phyloP scores from a whole-genome alignment of 192 early-diverging fungal species.

The Podila epicladia region DNA sequence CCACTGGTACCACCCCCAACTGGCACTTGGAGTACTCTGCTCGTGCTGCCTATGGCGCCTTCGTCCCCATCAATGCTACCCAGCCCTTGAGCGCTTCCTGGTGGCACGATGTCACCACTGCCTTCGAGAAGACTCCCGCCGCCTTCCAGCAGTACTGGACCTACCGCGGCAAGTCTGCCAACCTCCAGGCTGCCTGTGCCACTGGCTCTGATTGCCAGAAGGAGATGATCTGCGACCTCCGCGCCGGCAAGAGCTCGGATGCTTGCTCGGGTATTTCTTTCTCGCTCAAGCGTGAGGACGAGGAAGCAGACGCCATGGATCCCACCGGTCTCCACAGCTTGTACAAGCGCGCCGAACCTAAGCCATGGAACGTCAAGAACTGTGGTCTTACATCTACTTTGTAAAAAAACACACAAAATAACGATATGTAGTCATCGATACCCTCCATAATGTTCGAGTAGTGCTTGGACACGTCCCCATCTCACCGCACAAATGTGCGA shows the following conservation, averaged over 20 bases:
- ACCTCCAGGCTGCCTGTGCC: slow-evolving; percentile 20
- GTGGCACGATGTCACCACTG: slow-evolving; percentile 63
- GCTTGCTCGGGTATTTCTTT: slow-evolving; percentile 21
- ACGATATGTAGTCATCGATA: too few relatives aligned
- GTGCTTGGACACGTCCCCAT: too few relatives aligned
- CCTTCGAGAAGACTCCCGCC: slow-evolving; percentile 47
- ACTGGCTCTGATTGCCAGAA: slow-evolving; percentile 13
- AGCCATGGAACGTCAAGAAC: slow-evolving; percentile 15
- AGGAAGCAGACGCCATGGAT: slow-evolving; percentile 9
- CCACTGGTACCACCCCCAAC: slow-evolving; percentile 38
- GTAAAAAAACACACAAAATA: background rate
- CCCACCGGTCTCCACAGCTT: slow-evolving; percentile 26
- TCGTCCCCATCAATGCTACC: slow-evolving; percentile 19
- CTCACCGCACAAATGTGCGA: too few relatives aligned
- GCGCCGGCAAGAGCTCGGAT: slow-evolving; percentile 47
- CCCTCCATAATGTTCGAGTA: too few relatives aligned
- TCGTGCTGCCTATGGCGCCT: slow-evolving; percentile 50
- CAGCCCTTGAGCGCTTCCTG: slow-evolving; percentile 53
- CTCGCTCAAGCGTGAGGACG: slow-evolving; percentile 21
- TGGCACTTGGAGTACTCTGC: slow-evolving; percentile 67
- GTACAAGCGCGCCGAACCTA: slow-evolving; percentile 31
- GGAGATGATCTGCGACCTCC: slow-evolving; percentile 40
- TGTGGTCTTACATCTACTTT: slow-evolving; percentile 3
- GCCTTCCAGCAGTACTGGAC: slow-evolving; percentile 57
- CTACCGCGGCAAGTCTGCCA: slow-evolving; percentile 52